phyloP scores from a whole-genome alignment of 306 rosid genomes.

The Cucurbita pepo region DNA sequence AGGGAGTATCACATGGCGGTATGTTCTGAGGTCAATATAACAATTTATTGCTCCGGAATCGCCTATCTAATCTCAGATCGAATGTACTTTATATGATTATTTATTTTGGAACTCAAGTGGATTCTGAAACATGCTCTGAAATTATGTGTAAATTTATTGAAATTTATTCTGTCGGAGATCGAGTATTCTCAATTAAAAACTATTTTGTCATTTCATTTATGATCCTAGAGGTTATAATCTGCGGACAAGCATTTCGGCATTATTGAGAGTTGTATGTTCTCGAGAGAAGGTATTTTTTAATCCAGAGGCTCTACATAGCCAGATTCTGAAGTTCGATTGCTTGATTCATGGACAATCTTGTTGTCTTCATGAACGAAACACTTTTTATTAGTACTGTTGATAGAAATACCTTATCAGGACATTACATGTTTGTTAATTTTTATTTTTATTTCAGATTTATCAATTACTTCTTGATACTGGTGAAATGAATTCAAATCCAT shows the following conservation, averaged over 20 bases:
- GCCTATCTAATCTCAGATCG: neutral
- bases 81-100: neutral
- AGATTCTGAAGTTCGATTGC: neutral
- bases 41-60: neutral
- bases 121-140: neutral
- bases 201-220: neutral
- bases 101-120: neutral
- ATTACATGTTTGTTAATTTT: neutral
- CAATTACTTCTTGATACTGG: neutral
- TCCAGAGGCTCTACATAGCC: neutral
- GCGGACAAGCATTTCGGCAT: neutral
- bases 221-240: neutral
- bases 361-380: neutral
- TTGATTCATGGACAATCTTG: neutral
- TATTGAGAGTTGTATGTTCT: neutral
- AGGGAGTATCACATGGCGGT: neutral
- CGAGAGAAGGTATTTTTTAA: neutral
- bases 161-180: neutral
- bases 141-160: too few relatives aligned
- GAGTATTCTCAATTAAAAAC: neutral
- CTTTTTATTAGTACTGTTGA: neutral
- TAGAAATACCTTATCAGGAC: neutral
- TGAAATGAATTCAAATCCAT: neutral
- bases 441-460: neutral
- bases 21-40: neutral